A percentile compares a stretch with the other conserved stretches of the same genome.
phyloP scores from a whole-genome alignment of 2,329 filamentous ascomycete genomes.

The Botryotinia globosa region DNA sequence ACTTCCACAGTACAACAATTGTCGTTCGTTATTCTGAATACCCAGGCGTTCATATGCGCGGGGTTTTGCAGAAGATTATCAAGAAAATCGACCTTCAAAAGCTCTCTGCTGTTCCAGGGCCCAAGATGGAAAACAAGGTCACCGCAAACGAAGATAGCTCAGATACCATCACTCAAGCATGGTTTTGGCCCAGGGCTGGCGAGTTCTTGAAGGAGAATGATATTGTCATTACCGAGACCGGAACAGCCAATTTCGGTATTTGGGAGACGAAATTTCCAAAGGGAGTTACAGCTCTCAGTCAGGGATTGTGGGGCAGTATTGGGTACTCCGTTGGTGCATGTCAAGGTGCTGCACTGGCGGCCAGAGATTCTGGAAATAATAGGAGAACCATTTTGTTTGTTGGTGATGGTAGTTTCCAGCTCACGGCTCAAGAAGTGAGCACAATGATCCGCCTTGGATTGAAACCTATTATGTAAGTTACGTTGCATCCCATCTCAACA shows the following conservation, averaged over 20 bases:
- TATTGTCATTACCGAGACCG: slow-evolving; percentile 70
- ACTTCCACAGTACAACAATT: slow-evolving; percentile 73
- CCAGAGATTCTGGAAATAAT: slow-evolving; percentile 58
- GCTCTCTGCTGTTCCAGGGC: slow-evolving; percentile 54
- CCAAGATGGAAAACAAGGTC: slow-evolving; percentile 53
- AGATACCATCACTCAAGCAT: slow-evolving; percentile 62
- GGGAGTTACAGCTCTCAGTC: slow-evolving; percentile 75
- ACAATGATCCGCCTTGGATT: slow-evolving; percentile 77
- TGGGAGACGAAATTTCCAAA: slow-evolving; percentile 79
- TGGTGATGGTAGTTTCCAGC: slow-evolving; percentile 84
- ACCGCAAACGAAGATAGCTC: slow-evolving; percentile 42
- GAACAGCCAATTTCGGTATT: slow-evolving; percentile 84
- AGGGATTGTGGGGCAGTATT: slow-evolving; percentile 70
- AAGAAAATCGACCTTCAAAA: slow-evolving; percentile 55
- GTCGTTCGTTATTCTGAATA: slow-evolving; percentile 77
- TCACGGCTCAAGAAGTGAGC: slow-evolving; percentile 79
- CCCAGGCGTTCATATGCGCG: slow-evolving; percentile 72
- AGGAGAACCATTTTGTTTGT: slow-evolving; percentile 77
- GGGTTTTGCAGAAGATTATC: slow-evolving; percentile 70
- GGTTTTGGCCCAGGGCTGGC: slow-evolving; percentile 75
- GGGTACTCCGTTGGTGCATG: slow-evolving; percentile 62
- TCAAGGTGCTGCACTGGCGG: slow-evolving; percentile 70
- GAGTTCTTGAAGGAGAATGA: slow-evolving; percentile 70
- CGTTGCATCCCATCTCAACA: too few species aligned
- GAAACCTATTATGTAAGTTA: slow-evolving; percentile 69